Percentiles rank a stretch among this genome's conserved stretches.
These are phyloP conservation scores for Gossypium raimondii DNA, from an alignment of 345 rosid genomes.

Conservation along the genomic window DNA sequence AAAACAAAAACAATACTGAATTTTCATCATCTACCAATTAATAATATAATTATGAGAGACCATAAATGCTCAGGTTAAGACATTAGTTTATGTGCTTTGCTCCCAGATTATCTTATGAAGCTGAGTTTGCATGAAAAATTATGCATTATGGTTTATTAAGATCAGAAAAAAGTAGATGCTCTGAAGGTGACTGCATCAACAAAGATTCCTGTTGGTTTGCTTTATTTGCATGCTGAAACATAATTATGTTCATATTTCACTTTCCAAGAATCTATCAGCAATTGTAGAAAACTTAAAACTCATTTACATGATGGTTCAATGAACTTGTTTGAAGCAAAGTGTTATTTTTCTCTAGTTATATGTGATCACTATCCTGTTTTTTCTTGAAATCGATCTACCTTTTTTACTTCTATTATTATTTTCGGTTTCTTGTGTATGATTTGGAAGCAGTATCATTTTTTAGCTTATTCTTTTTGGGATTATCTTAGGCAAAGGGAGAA, in stretches of 20 bases:
- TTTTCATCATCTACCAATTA: not conserved
- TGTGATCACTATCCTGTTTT: not conserved
- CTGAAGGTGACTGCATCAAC: not conserved
- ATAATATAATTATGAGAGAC: not conserved
- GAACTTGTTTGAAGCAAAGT: not conserved
- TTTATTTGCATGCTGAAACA: not conserved
- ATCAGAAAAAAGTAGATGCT: not conserved
- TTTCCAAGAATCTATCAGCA: not conserved
- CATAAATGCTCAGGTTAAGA: not conserved
- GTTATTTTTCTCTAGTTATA: not conserved
- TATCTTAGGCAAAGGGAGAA: slow-evolving; percentile 67
- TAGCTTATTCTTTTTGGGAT: slow-evolving; percentile 21
- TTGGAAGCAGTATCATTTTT: slow-evolving; percentile 2
- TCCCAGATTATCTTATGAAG: not conserved
- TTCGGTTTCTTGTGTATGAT: not conserved
- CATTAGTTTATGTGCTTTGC: not conserved
- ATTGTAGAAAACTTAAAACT: not conserved
- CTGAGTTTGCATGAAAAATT: not conserved
- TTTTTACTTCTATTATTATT: not conserved
- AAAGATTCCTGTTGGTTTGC: not conserved
- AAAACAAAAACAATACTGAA: not conserved
- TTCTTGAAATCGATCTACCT: not conserved
- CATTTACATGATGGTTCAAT: not conserved
- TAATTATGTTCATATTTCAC: not conserved
- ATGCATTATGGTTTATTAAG: not conserved